Base-by-base conservation (phyloP, 2,329 filamentous ascomycete species). In the Colletotrichum siamense region DNA sequence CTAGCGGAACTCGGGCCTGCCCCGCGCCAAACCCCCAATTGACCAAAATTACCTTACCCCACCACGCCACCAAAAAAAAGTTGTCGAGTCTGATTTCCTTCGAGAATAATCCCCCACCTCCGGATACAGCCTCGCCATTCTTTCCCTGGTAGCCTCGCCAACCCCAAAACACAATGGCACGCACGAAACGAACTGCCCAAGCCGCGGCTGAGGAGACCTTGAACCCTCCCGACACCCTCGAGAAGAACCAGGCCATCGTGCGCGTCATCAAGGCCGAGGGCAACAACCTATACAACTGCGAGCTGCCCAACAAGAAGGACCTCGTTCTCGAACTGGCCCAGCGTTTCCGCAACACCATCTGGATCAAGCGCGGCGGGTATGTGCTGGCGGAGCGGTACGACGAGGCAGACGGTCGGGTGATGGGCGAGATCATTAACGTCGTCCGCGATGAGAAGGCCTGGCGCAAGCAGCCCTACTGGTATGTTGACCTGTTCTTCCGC, bases 401-500 rank as follows among this genome's bases (percentile, higher is more conserved):
- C 49, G 92, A 92, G 32, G 92, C 93, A 68, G 93, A 94, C 61
- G 95, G 95, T 81, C 96, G 95, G 84, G 91, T 98, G 15, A 90
- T 91, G 69, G 97, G 96, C 16, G 95, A 98, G 84, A 98, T 99
- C 81, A 90, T 98, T 79, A 98, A 98, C 82, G 92, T 99, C 44
- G 96, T 99, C 49, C 90, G 95, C 49, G 95, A 98, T 81, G 96
- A 98, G 87, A 98, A 95, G 86, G 89, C 90, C 59, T 99, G 97
- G 97, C 92, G 96, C 81, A 98, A 98, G 86, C 93, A 94, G 87
- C 81, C 88, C 12, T 99, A 96, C 83, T 99, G 97, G 97, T 96
- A 81, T 70, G 88, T 84, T 49, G 16, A 15, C 24, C 6, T 28
- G 13, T 55, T 26, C 2, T 30, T 8, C 24, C n/a, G 34, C 55